Conservation (phyloP, 441 rosid species). For the Euphorbia schlechtendalii region DNA sequence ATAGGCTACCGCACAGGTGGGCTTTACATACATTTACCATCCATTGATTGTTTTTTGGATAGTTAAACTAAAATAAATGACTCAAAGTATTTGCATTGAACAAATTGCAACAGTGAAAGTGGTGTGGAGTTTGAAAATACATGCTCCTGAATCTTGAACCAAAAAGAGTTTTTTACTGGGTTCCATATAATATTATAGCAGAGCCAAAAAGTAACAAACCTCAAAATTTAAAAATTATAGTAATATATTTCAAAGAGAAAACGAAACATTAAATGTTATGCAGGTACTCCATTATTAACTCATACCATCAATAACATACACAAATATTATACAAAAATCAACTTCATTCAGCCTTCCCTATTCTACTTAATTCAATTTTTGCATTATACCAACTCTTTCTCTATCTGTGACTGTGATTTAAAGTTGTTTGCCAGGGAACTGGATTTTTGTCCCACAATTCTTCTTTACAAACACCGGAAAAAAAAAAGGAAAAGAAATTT, state of each 20-base stretch:
- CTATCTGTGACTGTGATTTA: conserved; percentile 17
- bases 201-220: neutral
- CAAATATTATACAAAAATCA: conserved; percentile 14
- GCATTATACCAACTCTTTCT: conserved; percentile 11
- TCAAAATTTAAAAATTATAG: neutral
- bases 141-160: too few relatives aligned
- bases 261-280: conserved; percentile 4
- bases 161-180: too few relatives aligned
- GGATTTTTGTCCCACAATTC: conserved; percentile 15
- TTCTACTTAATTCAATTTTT: neutral
- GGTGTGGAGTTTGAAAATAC: too few relatives aligned
- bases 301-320: conserved; percentile 7
- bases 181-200: too few relatives aligned
- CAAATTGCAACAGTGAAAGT: too few relatives aligned
- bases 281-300: conserved; percentile 1
- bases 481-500: conserved; percentile 12
- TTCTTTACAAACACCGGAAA: conserved; percentile 19
- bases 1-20: too few relatives aligned
- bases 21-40: too few relatives aligned
- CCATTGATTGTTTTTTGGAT: too few relatives aligned
- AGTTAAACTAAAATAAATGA: too few relatives aligned
- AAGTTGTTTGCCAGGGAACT: conserved; percentile 18
- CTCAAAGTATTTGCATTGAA: too few relatives aligned
- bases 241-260: neutral
- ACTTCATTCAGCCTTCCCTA: conserved; percentile 5